Evolutionary conservation across 768 basidiomycete species (phyloP), one percentile per base, ranked within the genome.

Genomic region (Calocybe gangraenosa): DNA sequence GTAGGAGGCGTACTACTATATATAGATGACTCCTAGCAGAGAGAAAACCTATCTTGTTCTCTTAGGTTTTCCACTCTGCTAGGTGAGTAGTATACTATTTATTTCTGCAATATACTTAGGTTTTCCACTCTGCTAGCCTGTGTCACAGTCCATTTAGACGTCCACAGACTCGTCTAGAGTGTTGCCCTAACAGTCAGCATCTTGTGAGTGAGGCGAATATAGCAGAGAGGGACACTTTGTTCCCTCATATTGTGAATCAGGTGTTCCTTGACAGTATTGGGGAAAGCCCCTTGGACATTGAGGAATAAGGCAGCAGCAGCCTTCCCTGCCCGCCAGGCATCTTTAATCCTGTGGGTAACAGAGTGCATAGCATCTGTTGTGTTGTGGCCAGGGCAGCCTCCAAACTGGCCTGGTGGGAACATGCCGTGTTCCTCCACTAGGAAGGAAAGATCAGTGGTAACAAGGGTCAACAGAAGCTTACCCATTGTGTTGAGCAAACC

Each of bases 201-300:
- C 1, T 15, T 11, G 5, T 23, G 13, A 7, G 36, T 37, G 35
- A 44, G 23, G 2, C 37, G 36, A 20, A 37, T 37, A 21, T 23
- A 25, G 33, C 25, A 37, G 9, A 8, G n/a, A 8, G 43, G 43
- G 11, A 44, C 19, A 3, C 34, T 20, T 4, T 17, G 7, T 8
- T 41, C 28, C 42, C 14, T 35, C 25, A 11, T 49, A 37, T 69
- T 64, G 44, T 68, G 63, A 0, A 65, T 20, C 0, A 74, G 63
- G 0, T 51, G 21, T 1, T 62, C 58, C 0, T 51, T 60, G 6
- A 62, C 65, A 0, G 63, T 64, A 46, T 65, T 73, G 0, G 68
- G 74, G 51, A 73, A 75, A 1, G 71, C 70, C 0, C 64, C 71
- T 50, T 71, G 57, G 0, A 75, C 63, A 49, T 76, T 70, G 1